Percentiles rank a stretch among this genome's conserved stretches.
phyloP scores from a whole-genome alignment of 176 grass and related monocot species.

The Triticum monococcum region DNA sequence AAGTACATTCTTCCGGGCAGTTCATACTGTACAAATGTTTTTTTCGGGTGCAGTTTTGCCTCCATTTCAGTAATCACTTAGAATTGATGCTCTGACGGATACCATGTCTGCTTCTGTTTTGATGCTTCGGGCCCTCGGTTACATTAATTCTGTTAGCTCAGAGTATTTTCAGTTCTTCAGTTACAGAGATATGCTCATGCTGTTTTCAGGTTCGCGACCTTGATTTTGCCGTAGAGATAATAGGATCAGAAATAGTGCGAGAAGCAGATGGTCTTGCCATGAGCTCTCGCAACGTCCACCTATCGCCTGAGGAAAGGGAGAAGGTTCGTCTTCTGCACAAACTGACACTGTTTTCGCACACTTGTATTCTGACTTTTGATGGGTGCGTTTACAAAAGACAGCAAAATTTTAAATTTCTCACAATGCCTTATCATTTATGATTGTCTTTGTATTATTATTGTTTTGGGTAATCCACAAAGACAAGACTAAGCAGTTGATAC shows the following conservation, averaged over 20 bases:
- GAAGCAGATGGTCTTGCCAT: conserved; percentile 94
- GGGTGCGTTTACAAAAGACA: not conserved
- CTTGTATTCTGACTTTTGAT: not conserved
- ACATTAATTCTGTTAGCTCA: not conserved
- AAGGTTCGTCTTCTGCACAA: conserved; percentile 52
- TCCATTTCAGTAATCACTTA: not conserved
- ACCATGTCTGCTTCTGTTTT: conserved; percentile 4
- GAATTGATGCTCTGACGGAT: too few species aligned
- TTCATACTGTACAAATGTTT: not conserved
- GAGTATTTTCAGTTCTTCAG: not conserved
- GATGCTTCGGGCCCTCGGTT: not conserved
- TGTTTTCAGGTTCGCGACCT: conserved; percentile 81
- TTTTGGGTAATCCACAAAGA: not conserved
- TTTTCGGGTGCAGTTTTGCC: not conserved
- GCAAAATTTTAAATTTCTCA: not conserved
- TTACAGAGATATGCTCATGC: conserved; percentile 11
- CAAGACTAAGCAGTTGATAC: not conserved
- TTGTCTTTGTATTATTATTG: not conserved
- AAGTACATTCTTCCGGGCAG: not conserved
- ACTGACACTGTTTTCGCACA: not conserved
- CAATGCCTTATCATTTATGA: not conserved
- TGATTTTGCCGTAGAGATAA: conserved; percentile 76
- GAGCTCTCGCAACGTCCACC: conserved; percentile 90
- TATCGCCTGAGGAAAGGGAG: conserved; percentile 51
- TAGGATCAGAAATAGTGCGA: conserved; percentile 85